A percentile compares a stretch with the other conserved stretches of the same genome.
Conservation (phyloP, 768 basidiomycete genomes). For the Amyloporia xantha region DNA sequence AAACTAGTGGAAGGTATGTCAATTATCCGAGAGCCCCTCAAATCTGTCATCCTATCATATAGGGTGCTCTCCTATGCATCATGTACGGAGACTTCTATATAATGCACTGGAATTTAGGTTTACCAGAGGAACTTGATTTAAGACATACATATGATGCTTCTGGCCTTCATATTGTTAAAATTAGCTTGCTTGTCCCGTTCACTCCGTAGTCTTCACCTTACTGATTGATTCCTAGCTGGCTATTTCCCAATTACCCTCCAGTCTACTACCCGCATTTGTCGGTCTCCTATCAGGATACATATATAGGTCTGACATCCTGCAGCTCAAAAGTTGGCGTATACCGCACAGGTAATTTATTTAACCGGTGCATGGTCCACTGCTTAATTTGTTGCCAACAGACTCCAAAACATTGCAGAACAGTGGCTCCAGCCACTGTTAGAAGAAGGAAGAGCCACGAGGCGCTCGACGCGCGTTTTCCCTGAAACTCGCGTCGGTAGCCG, state of each 20-base stretch:
- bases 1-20: background rate
- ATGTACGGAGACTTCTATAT: no score
- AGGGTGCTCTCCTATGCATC: background rate
- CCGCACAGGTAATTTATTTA: slow-evolving; percentile 31
- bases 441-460: slow-evolving; percentile 51
- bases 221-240: no score
- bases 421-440: slow-evolving; percentile 66
- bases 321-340: slow-evolving; percentile 74
- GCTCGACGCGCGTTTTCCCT: slow-evolving; percentile 70
- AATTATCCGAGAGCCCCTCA: background rate
- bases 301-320: slow-evolving; percentile 78
- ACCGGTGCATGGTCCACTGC: background rate
- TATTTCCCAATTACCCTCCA: slow-evolving; percentile 60
- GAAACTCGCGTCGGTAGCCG: slow-evolving; percentile 31
- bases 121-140: no score
- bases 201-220: no score
- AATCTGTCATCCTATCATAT: background rate
- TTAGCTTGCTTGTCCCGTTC: no score
- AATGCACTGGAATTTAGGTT: no score
- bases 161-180: no score
- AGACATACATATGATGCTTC: no score
- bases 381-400: slow-evolving; percentile 20
- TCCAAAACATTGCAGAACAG: slow-evolving; percentile 42
- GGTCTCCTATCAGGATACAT: slow-evolving; percentile 69
- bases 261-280: slow-evolving; percentile 50